phyloP scores from a whole-genome alignment of 2,329 filamentous ascomycete species.

The Alternaria gansuensis region DNA sequence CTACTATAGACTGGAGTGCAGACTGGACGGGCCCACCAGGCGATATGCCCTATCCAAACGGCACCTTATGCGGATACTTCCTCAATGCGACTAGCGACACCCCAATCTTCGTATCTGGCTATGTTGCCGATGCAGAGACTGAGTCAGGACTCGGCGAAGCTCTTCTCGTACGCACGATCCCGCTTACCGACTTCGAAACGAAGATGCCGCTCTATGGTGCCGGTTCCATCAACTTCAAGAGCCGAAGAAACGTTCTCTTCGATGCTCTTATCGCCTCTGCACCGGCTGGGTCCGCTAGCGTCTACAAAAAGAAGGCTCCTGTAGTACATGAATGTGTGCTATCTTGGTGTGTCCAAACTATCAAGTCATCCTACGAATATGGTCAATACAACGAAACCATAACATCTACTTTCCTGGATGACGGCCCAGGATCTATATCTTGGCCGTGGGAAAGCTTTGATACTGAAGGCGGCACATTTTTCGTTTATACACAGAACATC shows the following conservation, averaged over 20 bases:
- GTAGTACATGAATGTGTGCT: conserved; percentile 34
- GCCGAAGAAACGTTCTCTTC: conserved; percentile 27
- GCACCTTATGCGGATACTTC: conserved; percentile 39
- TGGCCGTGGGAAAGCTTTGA: conserved; percentile 25
- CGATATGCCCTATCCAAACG: conserved; percentile 21
- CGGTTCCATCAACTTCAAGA: conserved; percentile 34
- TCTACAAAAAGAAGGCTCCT: conserved; percentile 24
- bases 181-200: conserved; percentile 5
- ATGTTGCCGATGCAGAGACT: not conserved
- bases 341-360: conserved; percentile 42
- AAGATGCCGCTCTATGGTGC: conserved; percentile 12
- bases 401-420: conserved; percentile 5
- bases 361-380: conserved; percentile 32
- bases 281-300: not conserved
- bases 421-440: not conserved
- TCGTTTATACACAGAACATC: conserved; percentile 23
- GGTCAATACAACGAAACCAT: conserved; percentile 36
- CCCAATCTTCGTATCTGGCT: conserved; percentile 34
- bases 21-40: not conserved
- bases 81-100: conserved; percentile 28
- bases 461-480: not conserved
- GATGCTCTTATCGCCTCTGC: conserved; percentile 28
- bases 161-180: conserved; percentile 24
- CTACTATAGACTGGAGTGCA: conserved; percentile 29
- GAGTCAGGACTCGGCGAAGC: conserved; percentile 18